Conservation (phyloP, 1,284 basidiomycete species). For the Papiliotrema laurentii region DNA sequence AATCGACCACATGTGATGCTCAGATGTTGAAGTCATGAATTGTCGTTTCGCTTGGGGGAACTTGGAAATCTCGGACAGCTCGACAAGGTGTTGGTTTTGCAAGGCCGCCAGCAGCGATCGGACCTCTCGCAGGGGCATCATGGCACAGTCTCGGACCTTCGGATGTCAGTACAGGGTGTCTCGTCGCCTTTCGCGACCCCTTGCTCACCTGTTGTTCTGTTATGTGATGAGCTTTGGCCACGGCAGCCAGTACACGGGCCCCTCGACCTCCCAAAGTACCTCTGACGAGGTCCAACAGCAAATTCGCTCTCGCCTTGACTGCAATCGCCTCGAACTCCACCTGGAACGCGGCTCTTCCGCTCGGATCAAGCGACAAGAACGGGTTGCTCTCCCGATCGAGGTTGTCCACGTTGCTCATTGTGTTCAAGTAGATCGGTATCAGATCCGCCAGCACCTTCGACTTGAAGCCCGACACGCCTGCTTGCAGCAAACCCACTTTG, state of each 20-base stretch:
- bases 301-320: constrained; percentile 62
- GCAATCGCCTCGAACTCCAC: constrained; percentile 77
- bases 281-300: constrained; percentile 74
- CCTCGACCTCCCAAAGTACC: constrained; percentile 83
- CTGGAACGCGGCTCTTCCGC: constrained; percentile 57
- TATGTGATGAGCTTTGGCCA: constrained; percentile 87
- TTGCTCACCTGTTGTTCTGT: constrained; percentile 82
- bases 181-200: not conserved
- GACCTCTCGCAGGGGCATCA: constrained; percentile 85
- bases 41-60: constrained; percentile 75
- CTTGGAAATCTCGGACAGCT: constrained; percentile 84
- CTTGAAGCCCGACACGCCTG: constrained; percentile 24
- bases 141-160: constrained; percentile 85
- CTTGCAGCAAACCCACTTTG: constrained; percentile 20
- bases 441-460: constrained; percentile 27
- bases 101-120: constrained; percentile 74
- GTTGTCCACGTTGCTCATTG: constrained; percentile 38
- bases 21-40: constrained; percentile 24
- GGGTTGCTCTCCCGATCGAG: constrained; percentile 22
- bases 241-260: constrained; percentile 73
- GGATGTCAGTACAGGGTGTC: not conserved
- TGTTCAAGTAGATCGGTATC: constrained; percentile 30
- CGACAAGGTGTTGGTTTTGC: constrained; percentile 72
- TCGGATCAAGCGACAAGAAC: constrained; percentile 59
- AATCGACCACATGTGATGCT: constrained; percentile 70